Conservation (phyloP, 2,329 filamentous ascomycete genomes). For the Fusarium sublunatum region DNA sequence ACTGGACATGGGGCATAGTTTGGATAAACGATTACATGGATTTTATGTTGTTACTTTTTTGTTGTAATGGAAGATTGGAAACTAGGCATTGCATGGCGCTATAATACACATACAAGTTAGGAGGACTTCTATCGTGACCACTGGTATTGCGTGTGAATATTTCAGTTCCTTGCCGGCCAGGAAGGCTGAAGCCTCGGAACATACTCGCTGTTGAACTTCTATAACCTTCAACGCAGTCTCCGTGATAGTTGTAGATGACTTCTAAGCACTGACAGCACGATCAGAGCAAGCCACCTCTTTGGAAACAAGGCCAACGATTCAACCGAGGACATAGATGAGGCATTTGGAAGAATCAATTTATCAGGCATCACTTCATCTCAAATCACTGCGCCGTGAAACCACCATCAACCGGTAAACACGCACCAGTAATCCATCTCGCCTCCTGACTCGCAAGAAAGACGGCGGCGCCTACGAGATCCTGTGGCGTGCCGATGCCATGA, state of each 20-base stretch:
- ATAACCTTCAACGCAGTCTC: too few relatives aligned
- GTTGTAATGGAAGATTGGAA: background rate
- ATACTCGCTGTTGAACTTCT: too few relatives aligned
- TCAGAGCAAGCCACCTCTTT: too few relatives aligned
- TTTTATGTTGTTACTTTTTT: conserved; percentile 2
- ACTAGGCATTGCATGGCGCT: conserved; percentile 11
- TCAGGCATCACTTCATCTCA: background rate
- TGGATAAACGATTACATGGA: conserved; percentile 2
- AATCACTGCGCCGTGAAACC: conserved; percentile 51
- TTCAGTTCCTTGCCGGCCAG: background rate
- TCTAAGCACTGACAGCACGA: too few relatives aligned
- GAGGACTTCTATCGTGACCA: background rate
- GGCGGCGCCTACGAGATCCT: conserved; percentile 50
- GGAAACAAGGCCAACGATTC: too few relatives aligned
- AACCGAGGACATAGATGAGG: too few relatives aligned
- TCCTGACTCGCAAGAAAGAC: conserved; percentile 54
- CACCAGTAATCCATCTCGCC: conserved; percentile 56
- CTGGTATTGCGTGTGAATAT: too few relatives aligned
- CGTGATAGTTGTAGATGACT: too few relatives aligned
- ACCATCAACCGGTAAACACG: conserved; percentile 54
- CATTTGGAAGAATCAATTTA: too few relatives aligned
- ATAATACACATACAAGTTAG: conserved; percentile 19
- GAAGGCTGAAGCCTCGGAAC: too few relatives aligned
- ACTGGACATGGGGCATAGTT: background rate
- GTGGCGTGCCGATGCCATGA: conserved; percentile 44